Conservation (phyloP, 1,139 yeast species). For the Kluyveromyces marxianus region DNA sequence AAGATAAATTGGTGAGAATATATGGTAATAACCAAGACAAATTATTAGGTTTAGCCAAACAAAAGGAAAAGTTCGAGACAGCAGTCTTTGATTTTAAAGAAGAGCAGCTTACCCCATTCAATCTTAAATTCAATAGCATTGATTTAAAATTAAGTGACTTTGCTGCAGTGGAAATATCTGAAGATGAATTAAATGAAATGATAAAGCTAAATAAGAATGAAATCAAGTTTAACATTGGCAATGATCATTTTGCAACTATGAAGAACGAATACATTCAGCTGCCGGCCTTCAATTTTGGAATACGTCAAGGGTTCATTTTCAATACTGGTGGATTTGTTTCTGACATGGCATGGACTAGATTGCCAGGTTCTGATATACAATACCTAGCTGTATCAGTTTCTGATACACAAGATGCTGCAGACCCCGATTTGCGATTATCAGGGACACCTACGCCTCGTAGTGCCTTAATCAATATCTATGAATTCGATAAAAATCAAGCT, state of each 20-base stretch:
- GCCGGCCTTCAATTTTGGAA: conserved; percentile 29
- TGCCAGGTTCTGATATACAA: conserved; percentile 26
- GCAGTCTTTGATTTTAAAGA: conserved; percentile 29
- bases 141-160: background rate
- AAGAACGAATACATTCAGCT: conserved; percentile 16
- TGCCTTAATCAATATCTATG: conserved; percentile 44
- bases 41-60: conserved; percentile 29
- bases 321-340: conserved; percentile 53
- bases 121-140: conserved; percentile 14
- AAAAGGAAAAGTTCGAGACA: conserved; percentile 33
- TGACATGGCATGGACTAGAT: conserved; percentile 46
- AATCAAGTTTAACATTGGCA: conserved; percentile 17
- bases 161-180: conserved; percentile 8
- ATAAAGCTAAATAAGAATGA: conserved; percentile 14
- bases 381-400: conserved; percentile 48
- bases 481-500: conserved; percentile 31
- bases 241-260: conserved; percentile 14
- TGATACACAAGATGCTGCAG: conserved; percentile 29
- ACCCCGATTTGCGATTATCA: conserved; percentile 30
- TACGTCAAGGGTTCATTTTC: conserved; percentile 40
- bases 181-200: conserved; percentile 11
- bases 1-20: conserved; percentile 32
- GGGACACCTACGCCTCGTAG: conserved; percentile 32
- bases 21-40: conserved; percentile 33
- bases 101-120: conserved; percentile 13